Percentiles rank a stretch among this genome's conserved stretches.
Evolutionary conservation across 176 grass and related monocot genomes (phyloP).

Genomic region (Zoysia japonica): DNA sequence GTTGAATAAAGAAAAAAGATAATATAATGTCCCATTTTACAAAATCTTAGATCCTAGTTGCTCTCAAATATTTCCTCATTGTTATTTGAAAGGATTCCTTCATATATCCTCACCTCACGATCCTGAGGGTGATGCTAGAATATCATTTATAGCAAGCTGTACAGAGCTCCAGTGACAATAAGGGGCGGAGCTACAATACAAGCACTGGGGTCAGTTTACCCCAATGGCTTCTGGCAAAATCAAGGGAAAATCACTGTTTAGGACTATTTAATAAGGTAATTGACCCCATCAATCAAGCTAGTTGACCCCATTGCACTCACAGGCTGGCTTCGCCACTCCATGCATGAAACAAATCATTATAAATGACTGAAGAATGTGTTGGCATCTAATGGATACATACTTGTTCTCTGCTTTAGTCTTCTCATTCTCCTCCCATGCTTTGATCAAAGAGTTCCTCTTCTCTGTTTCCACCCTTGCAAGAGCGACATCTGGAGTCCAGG

Average conservation of each 20-base stretch:
- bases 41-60: neutral
- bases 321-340: neutral
- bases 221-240: too few species aligned
- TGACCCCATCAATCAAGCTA: too few species aligned
- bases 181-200: too few species aligned
- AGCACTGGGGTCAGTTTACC: too few species aligned
- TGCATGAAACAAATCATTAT: constrained; percentile 14
- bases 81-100: neutral
- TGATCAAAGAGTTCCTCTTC: constrained; percentile 82
- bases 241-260: too few species aligned
- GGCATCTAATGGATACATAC: constrained; percentile 23
- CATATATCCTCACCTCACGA: neutral
- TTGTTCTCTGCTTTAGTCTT: constrained; percentile 90
- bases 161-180: neutral
- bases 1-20: neutral
- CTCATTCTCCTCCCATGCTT: constrained; percentile 95
- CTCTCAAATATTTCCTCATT: neutral
- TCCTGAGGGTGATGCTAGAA: neutral
- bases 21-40: neutral
- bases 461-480: constrained; percentile 81
- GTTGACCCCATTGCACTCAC: too few species aligned
- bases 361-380: constrained; percentile 16
- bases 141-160: constrained; percentile 1
- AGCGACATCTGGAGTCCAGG: constrained; percentile 53
- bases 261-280: too few species aligned